phyloP scores from a whole-genome alignment of 108 stramenopile genomes.

The Skeletonema potamos region DNA sequence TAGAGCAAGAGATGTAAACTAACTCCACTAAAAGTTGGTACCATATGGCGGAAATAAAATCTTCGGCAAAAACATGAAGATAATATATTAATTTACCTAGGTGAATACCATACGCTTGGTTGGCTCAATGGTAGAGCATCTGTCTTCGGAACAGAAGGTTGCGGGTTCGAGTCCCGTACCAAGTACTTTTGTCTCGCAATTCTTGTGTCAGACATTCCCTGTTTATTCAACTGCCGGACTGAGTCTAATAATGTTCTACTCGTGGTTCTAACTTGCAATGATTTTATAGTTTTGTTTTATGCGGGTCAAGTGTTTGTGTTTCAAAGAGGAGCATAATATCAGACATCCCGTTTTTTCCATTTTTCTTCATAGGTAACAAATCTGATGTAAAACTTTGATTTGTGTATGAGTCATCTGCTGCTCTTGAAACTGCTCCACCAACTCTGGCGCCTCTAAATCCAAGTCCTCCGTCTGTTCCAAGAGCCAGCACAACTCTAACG shows the following conservation, averaged over 20 bases:
- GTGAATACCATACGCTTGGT: slow-evolving; percentile 11
- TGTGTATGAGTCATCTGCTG: slow-evolving; percentile 82
- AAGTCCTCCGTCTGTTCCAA: slow-evolving; percentile 76
- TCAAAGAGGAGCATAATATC: no score
- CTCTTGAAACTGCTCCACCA: slow-evolving; percentile 82
- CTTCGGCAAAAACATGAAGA: no score
- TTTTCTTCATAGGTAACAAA: slow-evolving; percentile 72
- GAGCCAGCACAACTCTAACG: slow-evolving; percentile 83
- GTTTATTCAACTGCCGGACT: no score
- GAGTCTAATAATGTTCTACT: no score
- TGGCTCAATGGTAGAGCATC: slow-evolving; percentile 95
- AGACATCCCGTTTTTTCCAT: background rate
- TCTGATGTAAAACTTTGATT: slow-evolving; percentile 86
- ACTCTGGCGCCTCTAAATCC: slow-evolving; percentile 69
- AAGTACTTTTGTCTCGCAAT: slow-evolving; percentile 64
- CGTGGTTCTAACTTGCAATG: no score
- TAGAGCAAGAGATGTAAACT: no score
- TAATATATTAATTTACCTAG: no score
- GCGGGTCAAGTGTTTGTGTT: no score
- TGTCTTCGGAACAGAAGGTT: slow-evolving; percentile 96
- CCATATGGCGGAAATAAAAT: no score
- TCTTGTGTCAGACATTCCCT: no score
- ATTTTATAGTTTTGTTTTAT: no score
- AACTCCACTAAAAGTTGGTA: no score
- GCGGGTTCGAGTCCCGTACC: slow-evolving; percentile 88